phyloP scores from a whole-genome alignment of 2,329 filamentous ascomycete species.

The Fusarium avenaceum region DNA sequence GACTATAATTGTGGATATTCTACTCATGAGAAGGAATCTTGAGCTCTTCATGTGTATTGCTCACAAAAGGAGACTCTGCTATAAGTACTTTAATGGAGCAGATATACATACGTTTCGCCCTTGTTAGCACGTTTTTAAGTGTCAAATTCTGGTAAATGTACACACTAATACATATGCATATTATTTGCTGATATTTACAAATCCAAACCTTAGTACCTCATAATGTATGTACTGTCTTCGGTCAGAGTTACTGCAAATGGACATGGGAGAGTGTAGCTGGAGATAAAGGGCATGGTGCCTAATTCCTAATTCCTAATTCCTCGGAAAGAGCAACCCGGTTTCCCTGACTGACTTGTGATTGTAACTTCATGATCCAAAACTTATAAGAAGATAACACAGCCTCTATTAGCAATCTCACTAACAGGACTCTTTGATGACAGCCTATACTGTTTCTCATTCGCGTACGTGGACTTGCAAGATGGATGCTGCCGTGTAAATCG shows the following conservation, averaged over 20 bases:
- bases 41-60: too few species aligned
- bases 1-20: not conserved
- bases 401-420: not conserved
- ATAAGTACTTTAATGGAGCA: not conserved
- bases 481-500: conserved; percentile 13
- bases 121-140: not conserved
- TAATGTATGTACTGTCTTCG: not conserved
- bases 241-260: not conserved
- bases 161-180: not conserved
- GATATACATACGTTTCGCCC: not conserved
- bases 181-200: too few species aligned
- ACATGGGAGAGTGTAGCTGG: not conserved
- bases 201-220: too few species aligned
- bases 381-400: not conserved
- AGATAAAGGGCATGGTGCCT: not conserved
- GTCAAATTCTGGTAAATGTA: not conserved
- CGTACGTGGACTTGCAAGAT: not conserved
- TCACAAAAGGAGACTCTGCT: too few species aligned
- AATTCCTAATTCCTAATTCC: not conserved
- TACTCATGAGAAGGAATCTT: not conserved
- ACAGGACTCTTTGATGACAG: not conserved
- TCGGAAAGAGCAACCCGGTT: not conserved
- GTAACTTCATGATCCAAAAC: not conserved
- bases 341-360: not conserved
- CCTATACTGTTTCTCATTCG: not conserved